Evolutionary conservation across 768 basidiomycete species (phyloP).

Genomic region (Dictyophora rubrovolvata): DNA sequence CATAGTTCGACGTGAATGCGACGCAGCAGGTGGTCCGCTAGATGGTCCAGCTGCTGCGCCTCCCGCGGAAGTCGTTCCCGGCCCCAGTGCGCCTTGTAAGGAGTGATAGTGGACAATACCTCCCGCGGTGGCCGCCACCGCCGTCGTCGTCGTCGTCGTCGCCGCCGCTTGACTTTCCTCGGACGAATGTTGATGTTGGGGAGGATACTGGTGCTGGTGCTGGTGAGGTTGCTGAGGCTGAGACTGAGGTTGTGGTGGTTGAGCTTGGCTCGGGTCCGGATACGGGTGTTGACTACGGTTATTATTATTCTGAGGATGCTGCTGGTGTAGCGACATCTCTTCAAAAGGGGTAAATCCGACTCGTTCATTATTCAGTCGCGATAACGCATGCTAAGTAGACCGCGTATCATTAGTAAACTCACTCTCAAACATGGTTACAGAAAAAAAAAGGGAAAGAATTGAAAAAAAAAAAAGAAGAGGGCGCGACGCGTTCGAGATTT

Average conservation of each 20-base stretch:
- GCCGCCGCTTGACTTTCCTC: not conserved
- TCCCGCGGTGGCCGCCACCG: not conserved
- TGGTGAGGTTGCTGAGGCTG: not conserved
- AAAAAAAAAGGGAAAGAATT: not conserved
- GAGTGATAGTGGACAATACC: constrained; percentile 5
- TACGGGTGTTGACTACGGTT: not conserved
- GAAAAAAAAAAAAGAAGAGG: not conserved
- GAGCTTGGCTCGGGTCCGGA: not conserved
- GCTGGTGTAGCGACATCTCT: constrained; percentile 9
- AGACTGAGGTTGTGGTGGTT: not conserved
- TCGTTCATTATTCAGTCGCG: constrained; percentile 1
- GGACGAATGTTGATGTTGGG: not conserved
- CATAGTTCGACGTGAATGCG: not conserved
- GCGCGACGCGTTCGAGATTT: not conserved
- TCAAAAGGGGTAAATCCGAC: not conserved
- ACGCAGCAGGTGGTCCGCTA: not conserved
- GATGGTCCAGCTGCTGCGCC: not conserved
- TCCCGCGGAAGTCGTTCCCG: not conserved
- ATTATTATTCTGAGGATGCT: not conserved
- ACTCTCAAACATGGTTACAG: not conserved
- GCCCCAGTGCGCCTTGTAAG: constrained; percentile 5
- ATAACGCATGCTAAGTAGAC: not conserved
- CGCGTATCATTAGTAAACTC: not conserved
- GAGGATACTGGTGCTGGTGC: not conserved
- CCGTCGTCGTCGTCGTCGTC: not conserved